phyloP scores from a whole-genome alignment of 2,329 filamentous ascomycete genomes.

The Ophiobolus disseminans region DNA sequence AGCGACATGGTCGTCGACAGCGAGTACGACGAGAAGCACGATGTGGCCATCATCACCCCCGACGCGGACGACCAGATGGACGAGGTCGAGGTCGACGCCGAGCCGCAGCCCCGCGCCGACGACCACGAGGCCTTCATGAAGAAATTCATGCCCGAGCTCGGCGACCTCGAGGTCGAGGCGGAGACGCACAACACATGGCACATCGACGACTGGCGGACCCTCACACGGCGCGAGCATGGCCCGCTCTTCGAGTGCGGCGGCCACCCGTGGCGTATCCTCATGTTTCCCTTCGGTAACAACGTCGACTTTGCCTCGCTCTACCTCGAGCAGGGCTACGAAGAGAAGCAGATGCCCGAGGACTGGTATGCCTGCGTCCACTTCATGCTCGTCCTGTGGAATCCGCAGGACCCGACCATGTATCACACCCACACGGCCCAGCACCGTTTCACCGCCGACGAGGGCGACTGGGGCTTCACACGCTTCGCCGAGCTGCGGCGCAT shows the following conservation, averaged over 20 bases:
- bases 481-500: conserved; percentile 89
- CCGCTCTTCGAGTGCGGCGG: conserved; percentile 86
- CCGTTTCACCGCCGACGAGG: conserved; percentile 93
- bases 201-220: conserved; percentile 79
- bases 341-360: conserved; percentile 77
- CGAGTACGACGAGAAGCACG: conserved; percentile 67
- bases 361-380: conserved; percentile 99
- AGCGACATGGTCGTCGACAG: conserved; percentile 70
- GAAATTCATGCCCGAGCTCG: conserved; percentile 74
- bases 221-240: conserved; percentile 83
- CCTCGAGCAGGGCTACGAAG: conserved; percentile 89
- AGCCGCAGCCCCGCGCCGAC: conserved; percentile 62
- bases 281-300: conserved; percentile 95
- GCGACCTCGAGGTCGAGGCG: conserved; percentile 80
- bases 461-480: conserved; percentile 98
- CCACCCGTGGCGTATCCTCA: conserved; percentile 91
- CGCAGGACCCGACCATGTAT: conserved; percentile 86
- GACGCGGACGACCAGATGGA: conserved; percentile 66
- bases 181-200: conserved; percentile 85
- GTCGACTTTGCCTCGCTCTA: conserved; percentile 94
- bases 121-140: conserved; percentile 84
- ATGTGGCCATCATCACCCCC: conserved; percentile 68
- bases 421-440: conserved; percentile 82
- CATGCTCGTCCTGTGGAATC: conserved; percentile 91
- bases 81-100: conserved; percentile 61